A percentile compares a stretch with the other conserved stretches of the same genome.
Evolutionary conservation across 371 early-diverging fungal genomes (phyloP).

Genomic region (Sporodiniella umbellata): DNA sequence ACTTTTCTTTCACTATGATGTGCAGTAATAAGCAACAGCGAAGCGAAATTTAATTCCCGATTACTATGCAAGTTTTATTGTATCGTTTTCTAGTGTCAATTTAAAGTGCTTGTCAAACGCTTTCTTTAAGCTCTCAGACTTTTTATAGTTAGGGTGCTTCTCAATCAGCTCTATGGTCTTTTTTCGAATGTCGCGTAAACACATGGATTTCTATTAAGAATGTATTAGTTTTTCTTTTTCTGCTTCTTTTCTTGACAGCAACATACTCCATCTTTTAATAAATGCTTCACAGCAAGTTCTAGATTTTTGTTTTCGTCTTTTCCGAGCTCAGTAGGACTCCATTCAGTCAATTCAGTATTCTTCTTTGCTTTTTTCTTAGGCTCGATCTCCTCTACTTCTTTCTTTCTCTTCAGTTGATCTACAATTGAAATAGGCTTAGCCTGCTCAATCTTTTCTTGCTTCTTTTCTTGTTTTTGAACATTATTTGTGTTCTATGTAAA

Average conservation of each 20-base stretch:
- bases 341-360: conserved; percentile 15
- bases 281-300: conserved; percentile 27
- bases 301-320: conserved; percentile 22
- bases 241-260: background rate
- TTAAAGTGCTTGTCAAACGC: conserved; percentile 19
- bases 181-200: conserved; percentile 33
- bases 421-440: conserved; percentile 51
- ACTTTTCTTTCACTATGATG: too few relatives aligned
- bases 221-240: background rate
- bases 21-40: too few relatives aligned
- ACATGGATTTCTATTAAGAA: conserved; percentile 17
- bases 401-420: conserved; percentile 52
- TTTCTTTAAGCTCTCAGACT: conserved; percentile 23
- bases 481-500: conserved; percentile 25
- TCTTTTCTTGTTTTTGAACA: conserved; percentile 23
- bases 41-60: background rate
- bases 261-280: conserved; percentile 23
- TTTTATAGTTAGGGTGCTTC: conserved; percentile 27
- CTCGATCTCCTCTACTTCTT: conserved; percentile 16
- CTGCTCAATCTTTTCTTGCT: conserved; percentile 12
- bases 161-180: conserved; percentile 30
- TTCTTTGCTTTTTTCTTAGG: conserved; percentile 22
- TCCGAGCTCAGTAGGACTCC: conserved; percentile 28
- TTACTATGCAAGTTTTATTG: conserved; percentile 20
- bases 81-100: conserved; percentile 14